Percentiles rank a stretch among this genome's conserved stretches.
phyloP scores from a whole-genome alignment of 768 basidiomycete genomes.

The Suillus sp. region DNA sequence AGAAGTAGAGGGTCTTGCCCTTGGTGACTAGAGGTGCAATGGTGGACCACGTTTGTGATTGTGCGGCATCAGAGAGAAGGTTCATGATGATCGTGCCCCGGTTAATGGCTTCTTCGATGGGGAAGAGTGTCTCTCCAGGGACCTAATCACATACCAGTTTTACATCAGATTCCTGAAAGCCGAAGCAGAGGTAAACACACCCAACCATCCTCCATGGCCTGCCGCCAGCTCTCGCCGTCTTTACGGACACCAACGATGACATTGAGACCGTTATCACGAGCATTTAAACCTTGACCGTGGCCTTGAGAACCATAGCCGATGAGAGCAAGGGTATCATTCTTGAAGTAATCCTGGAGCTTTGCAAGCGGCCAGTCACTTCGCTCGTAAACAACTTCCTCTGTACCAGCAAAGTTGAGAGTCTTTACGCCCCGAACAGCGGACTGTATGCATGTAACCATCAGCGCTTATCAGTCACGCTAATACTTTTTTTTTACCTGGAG shows the following conservation, averaged over 20 bases:
- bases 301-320: conserved; percentile 99
- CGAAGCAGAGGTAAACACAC: conserved; percentile 40
- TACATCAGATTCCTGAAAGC: background rate
- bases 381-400: conserved; percentile 92
- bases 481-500: conserved; percentile 35
- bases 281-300: conserved; percentile 98
- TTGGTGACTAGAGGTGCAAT: conserved; percentile 95
- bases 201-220: conserved; percentile 96
- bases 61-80: conserved; percentile 97
- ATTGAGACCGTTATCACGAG: conserved; percentile 98
- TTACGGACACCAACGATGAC: conserved; percentile 99
- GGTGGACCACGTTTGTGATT: conserved; percentile 91
- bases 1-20: conserved; percentile 99
- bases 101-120: conserved; percentile 96
- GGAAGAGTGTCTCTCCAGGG: conserved; percentile 96
- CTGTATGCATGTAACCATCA: conserved; percentile 33
- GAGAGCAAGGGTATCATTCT: conserved; percentile 98
- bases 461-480: background rate
- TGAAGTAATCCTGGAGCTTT: conserved; percentile 99
- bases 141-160: conserved; percentile 47
- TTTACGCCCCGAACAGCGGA: conserved; percentile 72
- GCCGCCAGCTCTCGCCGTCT: conserved; percentile 94
- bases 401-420: conserved; percentile 96
- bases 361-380: conserved; percentile 97
- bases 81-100: conserved; percentile 99